Percentiles rank a stretch among this genome's conserved stretches.
phyloP scores from a whole-genome alignment of 2,329 filamentous ascomycete species.

The Fusarium praegraminearum region DNA sequence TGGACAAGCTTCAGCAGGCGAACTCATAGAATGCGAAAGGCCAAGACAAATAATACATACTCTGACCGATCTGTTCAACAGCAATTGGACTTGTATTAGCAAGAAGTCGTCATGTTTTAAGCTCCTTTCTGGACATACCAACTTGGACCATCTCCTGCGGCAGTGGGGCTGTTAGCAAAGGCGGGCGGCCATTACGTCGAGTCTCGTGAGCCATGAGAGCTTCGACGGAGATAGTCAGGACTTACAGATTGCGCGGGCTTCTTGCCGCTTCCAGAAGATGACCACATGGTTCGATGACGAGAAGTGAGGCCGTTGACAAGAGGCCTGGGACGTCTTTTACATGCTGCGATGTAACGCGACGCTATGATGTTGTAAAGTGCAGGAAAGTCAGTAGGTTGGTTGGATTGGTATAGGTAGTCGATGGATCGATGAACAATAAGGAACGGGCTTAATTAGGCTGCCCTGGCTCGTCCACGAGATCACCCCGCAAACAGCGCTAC shows the following conservation, averaged over 20 bases:
- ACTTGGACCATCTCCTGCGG: conserved; percentile 99
- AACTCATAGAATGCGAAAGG: conserved; percentile 9
- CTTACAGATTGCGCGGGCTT: conserved; percentile 79
- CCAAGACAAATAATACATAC: conserved; percentile 59
- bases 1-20: conserved; percentile 47
- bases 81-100: conserved; percentile 48
- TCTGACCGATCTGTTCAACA: conserved; percentile 67
- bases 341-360: conserved; percentile 49
- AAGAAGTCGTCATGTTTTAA: conserved; percentile 26
- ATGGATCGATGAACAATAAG: conserved; percentile 33
- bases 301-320: conserved; percentile 43
- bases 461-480: conserved; percentile 33
- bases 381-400: conserved; percentile 35
- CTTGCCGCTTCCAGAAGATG: conserved; percentile 74
- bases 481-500: conserved; percentile 40
- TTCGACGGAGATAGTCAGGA: conserved; percentile 36
- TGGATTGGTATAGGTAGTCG: conserved; percentile 11
- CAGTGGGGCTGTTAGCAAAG: conserved; percentile 55
- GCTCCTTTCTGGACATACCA: conserved; percentile 69
- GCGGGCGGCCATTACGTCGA: conserved; percentile 42
- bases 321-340: conserved; percentile 45
- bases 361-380: conserved; percentile 43
- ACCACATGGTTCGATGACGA: conserved; percentile 66
- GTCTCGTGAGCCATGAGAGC: conserved; percentile 40
- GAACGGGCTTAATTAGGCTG: conserved; percentile 31